Base-by-base conservation (phyloP, 331 rosid species). In the Malus hybrid region DNA sequence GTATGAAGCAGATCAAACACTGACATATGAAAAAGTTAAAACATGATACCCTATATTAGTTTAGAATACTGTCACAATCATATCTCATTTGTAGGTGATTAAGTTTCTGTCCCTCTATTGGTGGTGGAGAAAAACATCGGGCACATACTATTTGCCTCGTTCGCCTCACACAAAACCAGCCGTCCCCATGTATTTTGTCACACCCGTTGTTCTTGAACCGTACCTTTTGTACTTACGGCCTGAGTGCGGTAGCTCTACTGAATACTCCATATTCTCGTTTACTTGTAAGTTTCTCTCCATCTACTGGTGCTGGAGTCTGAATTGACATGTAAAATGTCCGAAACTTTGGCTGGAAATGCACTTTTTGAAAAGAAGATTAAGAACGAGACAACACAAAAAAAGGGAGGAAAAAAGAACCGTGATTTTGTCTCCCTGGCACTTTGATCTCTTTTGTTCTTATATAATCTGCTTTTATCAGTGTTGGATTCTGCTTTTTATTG, bases 331-430 rank as follows among this genome's bases (percentile, higher is more conserved):
- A 19, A 69, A 73, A 52, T 67, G 56, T 69, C 68, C 19, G 19
- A 60, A 39, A 59, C 82, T 81, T 79, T 79, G 71, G 36, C 66
- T 57, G 39, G 77, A 74, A 76, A 80, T 72, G 79, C 76, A 70
- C 85, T 81, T 78, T 83, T 65, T 31, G 46, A 67, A 76, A 81
- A 83, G 71, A 80, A 46, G 13, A 42, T 42, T 42, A 42, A 10
- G 46, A 42, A 42, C 46, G 0, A 42, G 46, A 42, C 46, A 42
- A 42, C 46, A 42, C 46, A 42, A 42, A 42, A 39, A 42, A 42
- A 42, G 46, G 13, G 46, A 42, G 46, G 4, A 42, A 42, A 42
- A 42, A 42, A 3, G 46, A 42, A 42, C 46, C 46, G 46, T 42
- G 46, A 42, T 42, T 42, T 42, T 42, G 46, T 42, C 46, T 42